Conservation (phyloP, 768 basidiomycete genomes). For the Tephrocybe sp. region DNA sequence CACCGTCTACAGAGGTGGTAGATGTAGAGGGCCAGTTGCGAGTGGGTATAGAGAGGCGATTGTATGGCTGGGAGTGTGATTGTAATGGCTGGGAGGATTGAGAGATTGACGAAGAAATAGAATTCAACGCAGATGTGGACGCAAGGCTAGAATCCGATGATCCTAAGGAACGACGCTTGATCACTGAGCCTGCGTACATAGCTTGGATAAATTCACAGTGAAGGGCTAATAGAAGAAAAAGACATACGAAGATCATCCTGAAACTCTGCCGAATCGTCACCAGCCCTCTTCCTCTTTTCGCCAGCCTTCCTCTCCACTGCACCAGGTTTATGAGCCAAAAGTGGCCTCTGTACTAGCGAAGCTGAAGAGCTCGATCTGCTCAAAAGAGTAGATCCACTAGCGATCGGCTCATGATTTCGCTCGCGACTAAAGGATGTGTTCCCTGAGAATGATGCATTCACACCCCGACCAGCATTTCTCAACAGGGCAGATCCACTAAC, state of each 20-base stretch:
- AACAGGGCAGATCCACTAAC: background rate
- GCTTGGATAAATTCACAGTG: background rate
- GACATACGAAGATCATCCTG: slow-evolving; percentile 30
- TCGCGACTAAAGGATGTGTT: slow-evolving; percentile 6
- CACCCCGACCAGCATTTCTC: background rate
- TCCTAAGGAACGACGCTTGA: slow-evolving; percentile 37
- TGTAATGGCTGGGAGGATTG: slow-evolving; percentile 17
- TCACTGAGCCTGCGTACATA: slow-evolving; percentile 19
- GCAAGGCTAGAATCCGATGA: slow-evolving; percentile 28
- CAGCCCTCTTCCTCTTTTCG: slow-evolving; percentile 36
- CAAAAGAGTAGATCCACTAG: background rate
- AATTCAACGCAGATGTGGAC: slow-evolving; percentile 16
- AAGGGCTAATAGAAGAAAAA: background rate
- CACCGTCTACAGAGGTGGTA: slow-evolving; percentile 30
- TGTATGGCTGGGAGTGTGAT: slow-evolving; percentile 17
- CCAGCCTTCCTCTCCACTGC: slow-evolving; percentile 14
- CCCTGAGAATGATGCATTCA: slow-evolving; percentile 13
- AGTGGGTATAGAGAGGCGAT: slow-evolving; percentile 10
- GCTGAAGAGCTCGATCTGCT: background rate
- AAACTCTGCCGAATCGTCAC: slow-evolving; percentile 22
- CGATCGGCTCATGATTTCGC: background rate
- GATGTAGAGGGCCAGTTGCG: slow-evolving; percentile 17
- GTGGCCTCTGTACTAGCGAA: background rate
- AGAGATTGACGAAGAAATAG: slow-evolving; percentile 10
- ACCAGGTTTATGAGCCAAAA: background rate